These are phyloP conservation scores for Fusarium sublunatum DNA, from an alignment of 2,329 filamentous ascomycete species.

Conservation along the genomic window DNA sequence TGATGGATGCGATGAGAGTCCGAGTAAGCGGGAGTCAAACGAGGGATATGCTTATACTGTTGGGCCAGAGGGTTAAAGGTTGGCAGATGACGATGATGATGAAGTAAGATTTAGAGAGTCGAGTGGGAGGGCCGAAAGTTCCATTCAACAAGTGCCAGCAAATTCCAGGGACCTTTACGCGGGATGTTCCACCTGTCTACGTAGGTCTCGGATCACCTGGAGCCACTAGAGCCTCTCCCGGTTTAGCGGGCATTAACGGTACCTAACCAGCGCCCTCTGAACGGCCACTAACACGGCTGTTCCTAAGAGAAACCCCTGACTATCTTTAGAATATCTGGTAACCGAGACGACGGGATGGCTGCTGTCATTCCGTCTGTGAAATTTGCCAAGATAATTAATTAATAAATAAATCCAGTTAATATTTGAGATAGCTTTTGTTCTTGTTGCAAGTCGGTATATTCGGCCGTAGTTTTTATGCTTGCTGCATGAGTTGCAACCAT, in stretches of 20 bases:
- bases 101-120: constrained; percentile 11
- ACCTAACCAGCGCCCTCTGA: not conserved
- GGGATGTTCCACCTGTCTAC: constrained; percentile 31
- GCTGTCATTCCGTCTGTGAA: constrained; percentile 14
- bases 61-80: not conserved
- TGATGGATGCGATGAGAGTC: constrained; percentile 10
- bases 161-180: constrained; percentile 32
- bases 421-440: no score
- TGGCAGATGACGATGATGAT: not conserved
- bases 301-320: constrained; percentile 30
- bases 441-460: no score
- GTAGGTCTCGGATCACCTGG: constrained; percentile 21
- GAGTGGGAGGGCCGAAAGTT: constrained; percentile 3
- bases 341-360: constrained; percentile 16
- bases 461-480: no score
- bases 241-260: constrained; percentile 28
- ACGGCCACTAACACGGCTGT: constrained; percentile 10
- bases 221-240: constrained; percentile 24
- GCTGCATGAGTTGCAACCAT: no score
- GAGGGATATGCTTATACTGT: not conserved
- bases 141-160: no score
- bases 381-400: constrained; percentile 10
- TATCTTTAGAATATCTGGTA: constrained; percentile 27
- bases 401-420: no score
- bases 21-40: no score